Conservation (phyloP, 208 protist genomes). For the Trypanosoma platydactyli region DNA sequence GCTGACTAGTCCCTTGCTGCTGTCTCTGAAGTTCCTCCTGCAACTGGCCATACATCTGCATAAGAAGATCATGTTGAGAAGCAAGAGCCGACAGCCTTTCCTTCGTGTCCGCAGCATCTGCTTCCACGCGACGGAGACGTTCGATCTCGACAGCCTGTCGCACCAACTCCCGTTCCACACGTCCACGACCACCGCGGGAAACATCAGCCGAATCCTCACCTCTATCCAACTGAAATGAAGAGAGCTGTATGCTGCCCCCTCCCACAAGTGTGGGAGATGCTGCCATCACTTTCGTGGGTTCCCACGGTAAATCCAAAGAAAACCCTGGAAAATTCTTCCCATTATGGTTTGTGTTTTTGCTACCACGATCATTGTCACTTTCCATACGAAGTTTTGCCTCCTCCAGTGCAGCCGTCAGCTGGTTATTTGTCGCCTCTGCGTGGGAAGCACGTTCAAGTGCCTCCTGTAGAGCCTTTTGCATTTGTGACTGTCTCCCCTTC, state of each 20-base stretch:
- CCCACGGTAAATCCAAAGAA: background rate
- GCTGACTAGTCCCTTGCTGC: background rate
- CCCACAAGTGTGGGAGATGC: background rate
- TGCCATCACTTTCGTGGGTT: background rate
- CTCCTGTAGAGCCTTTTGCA: slow-evolving; percentile 4
- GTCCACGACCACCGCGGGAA: slow-evolving; percentile 18
- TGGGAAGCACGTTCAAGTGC: slow-evolving; percentile 13
- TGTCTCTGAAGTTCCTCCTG: slow-evolving; percentile 49
- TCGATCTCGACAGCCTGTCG: slow-evolving; percentile 76
- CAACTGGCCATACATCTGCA: slow-evolving; percentile 82
- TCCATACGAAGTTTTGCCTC: slow-evolving; percentile 14
- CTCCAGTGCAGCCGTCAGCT: slow-evolving; percentile 14
- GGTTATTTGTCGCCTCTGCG: slow-evolving; percentile 24
- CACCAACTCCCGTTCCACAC: slow-evolving; percentile 71
- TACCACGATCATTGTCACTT: background rate
- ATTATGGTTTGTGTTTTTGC: slow-evolving; percentile 12
- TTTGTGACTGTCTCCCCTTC: slow-evolving; percentile 5
- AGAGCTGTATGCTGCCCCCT: background rate
- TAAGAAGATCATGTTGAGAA: slow-evolving; percentile 59
- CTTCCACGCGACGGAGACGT: slow-evolving; percentile 40
- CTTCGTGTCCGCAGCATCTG: slow-evolving; percentile 32
- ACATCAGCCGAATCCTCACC: background rate
- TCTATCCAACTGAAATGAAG: slow-evolving; percentile 12
- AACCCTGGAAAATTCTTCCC: background rate
- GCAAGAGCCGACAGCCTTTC: slow-evolving; percentile 39